Evolutionary conservation across 768 basidiomycete species (phyloP).

Genomic region (Mycena galericulata): DNA sequence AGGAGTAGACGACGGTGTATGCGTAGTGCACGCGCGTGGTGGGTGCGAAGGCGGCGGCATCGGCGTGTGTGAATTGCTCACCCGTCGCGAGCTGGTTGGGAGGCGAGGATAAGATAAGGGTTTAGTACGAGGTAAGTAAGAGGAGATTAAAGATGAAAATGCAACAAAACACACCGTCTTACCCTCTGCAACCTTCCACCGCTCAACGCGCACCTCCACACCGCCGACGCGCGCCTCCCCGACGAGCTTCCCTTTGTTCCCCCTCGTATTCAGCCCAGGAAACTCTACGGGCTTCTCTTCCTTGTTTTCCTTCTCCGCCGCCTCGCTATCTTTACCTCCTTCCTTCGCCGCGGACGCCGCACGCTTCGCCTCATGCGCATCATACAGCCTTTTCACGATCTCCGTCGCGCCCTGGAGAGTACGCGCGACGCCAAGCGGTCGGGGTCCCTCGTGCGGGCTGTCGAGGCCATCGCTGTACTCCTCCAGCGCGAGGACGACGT

Average conservation of each 20-base stretch:
- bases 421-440: constrained; percentile 22
- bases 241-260: constrained; percentile 15
- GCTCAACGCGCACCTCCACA: constrained; percentile 22
- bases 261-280: constrained; percentile 3
- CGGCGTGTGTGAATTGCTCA: background rate
- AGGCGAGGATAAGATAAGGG: too few relatives aligned
- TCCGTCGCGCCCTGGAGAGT: background rate
- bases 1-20: constrained; percentile 10
- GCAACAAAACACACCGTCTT: constrained; percentile 6
- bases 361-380: constrained; percentile 16
- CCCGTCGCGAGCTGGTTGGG: background rate
- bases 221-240: constrained; percentile 8
- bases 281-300: background rate
- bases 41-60: background rate
- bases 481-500: background rate
- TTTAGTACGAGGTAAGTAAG: too few relatives aligned
- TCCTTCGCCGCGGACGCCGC: too few relatives aligned
- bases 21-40: constrained; percentile 1
- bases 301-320: too few relatives aligned
- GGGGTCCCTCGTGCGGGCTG: constrained; percentile 9
- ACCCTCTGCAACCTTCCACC: constrained; percentile 23
- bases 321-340: too few relatives aligned
- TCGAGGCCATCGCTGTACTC: constrained; percentile 19
- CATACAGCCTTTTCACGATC: constrained; percentile 4
- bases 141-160: background rate